Base-by-base conservation (phyloP, 257 asterid species). In the Plantago ovata region DNA sequence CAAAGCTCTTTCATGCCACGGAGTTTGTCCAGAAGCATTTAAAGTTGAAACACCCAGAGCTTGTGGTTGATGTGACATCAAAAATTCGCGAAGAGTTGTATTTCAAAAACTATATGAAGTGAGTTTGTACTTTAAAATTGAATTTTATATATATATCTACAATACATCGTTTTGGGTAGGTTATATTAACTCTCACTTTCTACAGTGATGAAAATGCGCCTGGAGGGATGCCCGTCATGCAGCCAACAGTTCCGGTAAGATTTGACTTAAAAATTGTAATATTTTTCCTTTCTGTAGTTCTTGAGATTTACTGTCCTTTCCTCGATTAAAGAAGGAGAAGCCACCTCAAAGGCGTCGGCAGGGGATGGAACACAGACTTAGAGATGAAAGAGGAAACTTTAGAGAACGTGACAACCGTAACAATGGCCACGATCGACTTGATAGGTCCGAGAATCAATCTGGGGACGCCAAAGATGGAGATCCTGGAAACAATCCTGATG, bases 1-100 rank as follows among this genome's bases (percentile, higher is more conserved):
- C 98, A n/a, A 93, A 93, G 76, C 95, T 93, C 72, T 93, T 93
- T 72, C 98, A 93, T 70, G 97, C 98, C 24, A 69, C 95, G 6
- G 98, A 93, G 80, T 93, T 85, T 57, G 98, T 93, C 39, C 85
- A 79, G 61, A 93, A 93, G 57, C 98, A 93, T 77, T 81, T 93
- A 33, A 93, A 93, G 81, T 75, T 93, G 83, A 93, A 93, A 73
- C 98, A 93, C 65, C 70, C 92, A 11, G 98, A 93, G 32, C 84
- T 86, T 53, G 84, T 80, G 51, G 56, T 76, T 74, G 98, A 93
- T 50, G 63, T 77, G 59, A 86, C 91, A 16, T 67, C 87, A 15
- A 93, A 93, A 89, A 86, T 93, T 66, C 87, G 95, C 54, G 96
- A 93, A 69, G 97, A 93, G 72, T 58, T 93, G 73, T 93, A 93